A percentile compares a stretch with the other conserved stretches of the same genome.
Conservation (phyloP, 257 asterid species). For the Asclepias syriaca region DNA sequence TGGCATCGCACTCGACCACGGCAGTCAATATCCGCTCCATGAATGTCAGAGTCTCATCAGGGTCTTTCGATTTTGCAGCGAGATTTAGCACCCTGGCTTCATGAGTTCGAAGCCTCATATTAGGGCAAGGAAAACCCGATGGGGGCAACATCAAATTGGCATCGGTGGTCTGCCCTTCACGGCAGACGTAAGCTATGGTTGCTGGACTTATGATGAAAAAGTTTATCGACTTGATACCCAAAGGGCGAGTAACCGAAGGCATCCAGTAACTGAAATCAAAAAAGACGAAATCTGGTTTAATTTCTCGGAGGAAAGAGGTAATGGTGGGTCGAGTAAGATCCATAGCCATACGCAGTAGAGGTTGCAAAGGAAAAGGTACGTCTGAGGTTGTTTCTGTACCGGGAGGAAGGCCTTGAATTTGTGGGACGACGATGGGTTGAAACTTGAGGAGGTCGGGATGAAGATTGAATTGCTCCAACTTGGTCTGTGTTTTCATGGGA, state of each 20-base stretch:
- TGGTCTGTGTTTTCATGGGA: conserved; percentile 24
- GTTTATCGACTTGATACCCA: conserved; percentile 35
- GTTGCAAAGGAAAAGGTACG: conserved; percentile 10
- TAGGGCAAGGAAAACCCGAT: conserved; percentile 19
- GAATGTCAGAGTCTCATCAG: conserved; percentile 12
- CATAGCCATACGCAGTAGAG: conserved; percentile 39
- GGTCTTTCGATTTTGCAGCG: not conserved
- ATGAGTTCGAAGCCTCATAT: conserved; percentile 11
- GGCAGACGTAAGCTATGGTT: conserved; percentile 13
- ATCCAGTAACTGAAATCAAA: conserved; percentile 50
- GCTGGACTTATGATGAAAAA: conserved; percentile 26
- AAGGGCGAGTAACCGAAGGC: conserved; percentile 30
- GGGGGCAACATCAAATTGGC: conserved; percentile 15
- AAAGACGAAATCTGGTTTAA: conserved; percentile 40
- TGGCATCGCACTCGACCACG: conserved; percentile 16
- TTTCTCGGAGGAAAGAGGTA: conserved; percentile 17
- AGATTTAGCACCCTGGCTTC: conserved; percentile 20
- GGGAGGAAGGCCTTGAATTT: conserved; percentile 44
- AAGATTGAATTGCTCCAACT: conserved; percentile 28
- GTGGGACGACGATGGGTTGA: conserved; percentile 41
- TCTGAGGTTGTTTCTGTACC: conserved; percentile 51
- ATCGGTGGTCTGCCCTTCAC: conserved; percentile 10
- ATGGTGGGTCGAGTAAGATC: conserved; percentile 38
- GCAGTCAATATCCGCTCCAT: conserved; percentile 5
- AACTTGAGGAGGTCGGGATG: conserved; percentile 34